Base-by-base conservation (phyloP, 1,284 basidiomycete species). In the Rhizoctonia solani region DNA sequence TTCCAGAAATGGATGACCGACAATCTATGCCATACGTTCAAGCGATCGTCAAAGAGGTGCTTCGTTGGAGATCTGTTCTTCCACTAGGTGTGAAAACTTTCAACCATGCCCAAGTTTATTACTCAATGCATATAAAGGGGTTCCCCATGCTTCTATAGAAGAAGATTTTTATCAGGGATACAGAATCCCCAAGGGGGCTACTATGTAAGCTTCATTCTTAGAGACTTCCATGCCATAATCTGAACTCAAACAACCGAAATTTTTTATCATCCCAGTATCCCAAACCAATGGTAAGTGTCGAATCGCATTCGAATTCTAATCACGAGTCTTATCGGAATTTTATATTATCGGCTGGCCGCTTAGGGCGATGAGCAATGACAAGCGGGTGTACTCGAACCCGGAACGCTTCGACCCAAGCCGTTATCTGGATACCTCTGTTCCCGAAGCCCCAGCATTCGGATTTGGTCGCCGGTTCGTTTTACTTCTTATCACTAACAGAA, bases 91-190 rank as follows among this genome's bases (percentile, higher is more conserved):
- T 37, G 59, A 63, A 37, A 30, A 13, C n/a, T n/a, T n/a, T n/a
- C n/a, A n/a, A n/a, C n/a, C n/a, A n/a, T n/a, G n/a, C n/a, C n/a
- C n/a, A n/a, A n/a, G 14, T 6, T 21, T 25, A 16, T n/a, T 9
- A 30, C 50, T 21, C 29, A 9, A 29, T 9, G n/a, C 23, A 23
- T 16, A 5, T 5, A 37, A 50, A 72, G 82, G 80, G 14, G 70
- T 85, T 68, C 82, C 83, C 11, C 83, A 85, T 75, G 78, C 79
- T 52, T 71, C 79, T 30, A 80, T 79, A 75, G 76, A 81, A 69
- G 81, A 82, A 61, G 82, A 84, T 72, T 73, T 77, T 19, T 84
- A 84, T 71, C 77, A 77, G 47, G 81, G 78, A 19, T 82, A 79
- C 73, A 74, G 77, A 68, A 79, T 85, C 55, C 81, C 82, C 39